A percentile compares a stretch with the other conserved stretches of the same genome.
These are phyloP conservation scores for Plantago elongata DNA, from an alignment of 257 asterid species.

Conservation along the genomic window DNA sequence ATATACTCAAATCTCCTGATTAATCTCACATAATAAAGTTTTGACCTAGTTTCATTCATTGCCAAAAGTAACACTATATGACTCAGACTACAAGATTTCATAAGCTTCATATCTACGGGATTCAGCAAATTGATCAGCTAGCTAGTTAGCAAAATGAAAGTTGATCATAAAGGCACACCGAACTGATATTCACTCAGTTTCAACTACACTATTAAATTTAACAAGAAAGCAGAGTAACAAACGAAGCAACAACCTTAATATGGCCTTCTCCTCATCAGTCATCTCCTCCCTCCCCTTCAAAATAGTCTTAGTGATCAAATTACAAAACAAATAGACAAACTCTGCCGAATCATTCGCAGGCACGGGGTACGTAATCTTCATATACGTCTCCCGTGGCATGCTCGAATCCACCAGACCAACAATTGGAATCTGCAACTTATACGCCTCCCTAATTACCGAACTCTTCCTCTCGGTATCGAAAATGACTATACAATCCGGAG, in stretches of 20 bases:
- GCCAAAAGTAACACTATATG: too few species aligned
- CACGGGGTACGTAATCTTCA: constrained; percentile 78
- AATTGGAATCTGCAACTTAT: constrained; percentile 73
- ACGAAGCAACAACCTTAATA: constrained; percentile 28
- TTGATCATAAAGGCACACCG: neutral
- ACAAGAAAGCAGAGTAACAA: constrained; percentile 3
- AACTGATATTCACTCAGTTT: too few species aligned
- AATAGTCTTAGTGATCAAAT: constrained; percentile 88
- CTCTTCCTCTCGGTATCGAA: constrained; percentile 82
- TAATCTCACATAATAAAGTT: neutral
- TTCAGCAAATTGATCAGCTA: neutral
- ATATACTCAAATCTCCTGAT: neutral
- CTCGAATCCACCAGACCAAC: constrained; percentile 91
- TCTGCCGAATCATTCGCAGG: constrained; percentile 87
- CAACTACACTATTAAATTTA: neutral
- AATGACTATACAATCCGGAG: constrained; percentile 88
- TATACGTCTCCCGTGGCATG: constrained; percentile 74
- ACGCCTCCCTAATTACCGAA: constrained; percentile 77
- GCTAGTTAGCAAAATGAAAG: neutral
- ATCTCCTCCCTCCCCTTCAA: constrained; percentile 61
- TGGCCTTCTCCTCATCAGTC: constrained; percentile 30
- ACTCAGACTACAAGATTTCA: neutral
- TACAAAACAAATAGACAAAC: constrained; percentile 89
- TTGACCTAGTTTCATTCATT: too few species aligned
- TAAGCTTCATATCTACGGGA: neutral